Evolutionary conservation across 176 grass and related monocot species (phyloP).

Genomic region (Lolium perenne): DNA sequence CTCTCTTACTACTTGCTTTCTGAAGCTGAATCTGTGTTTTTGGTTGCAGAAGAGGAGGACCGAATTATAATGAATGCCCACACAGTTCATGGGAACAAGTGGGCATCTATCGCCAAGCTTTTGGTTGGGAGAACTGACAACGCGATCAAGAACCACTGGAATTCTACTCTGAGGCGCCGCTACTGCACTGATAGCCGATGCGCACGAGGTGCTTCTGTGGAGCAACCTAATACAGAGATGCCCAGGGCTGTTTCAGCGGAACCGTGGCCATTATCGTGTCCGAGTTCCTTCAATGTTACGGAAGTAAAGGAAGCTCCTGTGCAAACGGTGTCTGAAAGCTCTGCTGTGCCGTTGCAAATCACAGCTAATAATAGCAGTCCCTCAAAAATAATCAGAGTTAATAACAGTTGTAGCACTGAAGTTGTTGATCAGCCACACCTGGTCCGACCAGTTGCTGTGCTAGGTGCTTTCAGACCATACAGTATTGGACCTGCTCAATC

Average conservation of each 20-base stretch:
- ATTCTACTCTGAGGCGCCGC: slow-evolving; percentile 87
- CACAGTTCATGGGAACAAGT: slow-evolving; percentile 88
- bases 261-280: slow-evolving; percentile 42
- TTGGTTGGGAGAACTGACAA: slow-evolving; percentile 94
- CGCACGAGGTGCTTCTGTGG: slow-evolving; percentile 41
- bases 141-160: slow-evolving; percentile 99
- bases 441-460: slow-evolving; percentile 67
- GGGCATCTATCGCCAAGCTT: slow-evolving; percentile 89
- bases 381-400: not conserved
- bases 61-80: slow-evolving; percentile 85
- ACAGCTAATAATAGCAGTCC: slow-evolving; percentile 15
- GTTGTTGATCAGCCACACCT: slow-evolving; percentile 70
- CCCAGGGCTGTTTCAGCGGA: slow-evolving; percentile 58
- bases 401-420: slow-evolving; percentile 37
- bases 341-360: slow-evolving; percentile 17
- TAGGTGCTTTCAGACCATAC: slow-evolving; percentile 86
- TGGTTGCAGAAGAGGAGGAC: slow-evolving; percentile 85
- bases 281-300: slow-evolving; percentile 51
- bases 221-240: slow-evolving; percentile 46
- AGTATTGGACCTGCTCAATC: slow-evolving; percentile 37
- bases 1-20: not conserved
- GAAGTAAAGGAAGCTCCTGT: slow-evolving; percentile 47
- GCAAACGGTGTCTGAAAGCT: slow-evolving; percentile 47
- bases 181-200: slow-evolving; percentile 51
- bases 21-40: slow-evolving; percentile 44